Evolutionary conservation across 805 yeast genomes (phyloP).

Genomic region (Yarrowia yakushimensis): DNA sequence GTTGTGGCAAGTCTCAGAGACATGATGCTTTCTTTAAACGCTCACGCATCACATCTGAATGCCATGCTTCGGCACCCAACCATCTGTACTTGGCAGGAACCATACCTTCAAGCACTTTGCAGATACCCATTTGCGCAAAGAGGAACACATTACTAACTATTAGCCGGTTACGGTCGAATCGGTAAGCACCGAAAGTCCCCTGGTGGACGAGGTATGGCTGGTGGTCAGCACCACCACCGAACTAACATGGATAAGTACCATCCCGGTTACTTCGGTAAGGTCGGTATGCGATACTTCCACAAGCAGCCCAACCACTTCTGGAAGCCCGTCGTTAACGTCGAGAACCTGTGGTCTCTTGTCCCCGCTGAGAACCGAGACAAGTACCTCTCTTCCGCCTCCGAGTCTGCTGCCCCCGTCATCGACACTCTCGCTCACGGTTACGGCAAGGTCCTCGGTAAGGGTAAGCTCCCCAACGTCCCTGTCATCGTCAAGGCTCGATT

Average conservation of each 20-base stretch:
- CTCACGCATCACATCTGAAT: too few species aligned
- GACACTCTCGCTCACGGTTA: constrained; percentile 99
- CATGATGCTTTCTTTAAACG: too few species aligned
- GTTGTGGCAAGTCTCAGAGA: too few species aligned
- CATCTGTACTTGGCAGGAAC: not conserved
- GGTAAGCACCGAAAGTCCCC: constrained; percentile 99
- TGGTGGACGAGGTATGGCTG: constrained; percentile 99
- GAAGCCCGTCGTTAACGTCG: constrained; percentile 97
- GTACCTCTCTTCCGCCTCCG: constrained; percentile 77
- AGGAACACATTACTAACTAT: constrained; percentile 26
- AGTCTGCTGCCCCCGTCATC: constrained; percentile 95
- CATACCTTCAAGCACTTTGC: not conserved
- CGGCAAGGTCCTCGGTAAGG: constrained; percentile 99
- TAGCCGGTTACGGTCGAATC: constrained; percentile 99
- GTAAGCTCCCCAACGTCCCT: constrained; percentile 96
- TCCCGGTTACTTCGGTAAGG: constrained; percentile 99
- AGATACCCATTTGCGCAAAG: not conserved
- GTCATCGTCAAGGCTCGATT: constrained; percentile 99
- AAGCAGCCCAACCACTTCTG: constrained; percentile 91
- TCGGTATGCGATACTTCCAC: constrained; percentile 99
- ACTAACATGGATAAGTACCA: constrained; percentile 99
- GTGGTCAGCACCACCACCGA: constrained; percentile 99
- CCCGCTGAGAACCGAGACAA: constrained; percentile 92
- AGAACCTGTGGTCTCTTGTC: constrained; percentile 96
- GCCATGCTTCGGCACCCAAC: too few species aligned